phyloP scores from a whole-genome alignment of 2,329 filamentous ascomycete genomes.

The Scedosporium minutisporum region DNA sequence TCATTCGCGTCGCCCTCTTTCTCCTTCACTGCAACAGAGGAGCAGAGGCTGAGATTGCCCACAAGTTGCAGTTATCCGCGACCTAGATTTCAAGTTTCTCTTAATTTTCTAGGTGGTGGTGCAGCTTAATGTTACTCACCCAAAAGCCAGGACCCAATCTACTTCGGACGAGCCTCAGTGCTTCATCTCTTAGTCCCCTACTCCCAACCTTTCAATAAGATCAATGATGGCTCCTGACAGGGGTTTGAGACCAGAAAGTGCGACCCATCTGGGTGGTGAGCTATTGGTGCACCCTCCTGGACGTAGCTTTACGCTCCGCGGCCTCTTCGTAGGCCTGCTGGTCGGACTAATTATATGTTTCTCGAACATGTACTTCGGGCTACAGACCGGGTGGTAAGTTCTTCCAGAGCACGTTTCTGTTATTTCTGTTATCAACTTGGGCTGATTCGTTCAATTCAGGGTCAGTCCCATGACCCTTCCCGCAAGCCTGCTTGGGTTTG shows the following conservation, averaged over 20 bases:
- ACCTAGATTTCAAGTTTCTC: too few species aligned
- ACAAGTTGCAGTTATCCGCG: too few species aligned
- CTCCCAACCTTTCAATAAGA: background rate
- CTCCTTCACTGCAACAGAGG: too few species aligned
- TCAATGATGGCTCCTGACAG: background rate
- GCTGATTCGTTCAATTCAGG: slow-evolving; percentile 3
- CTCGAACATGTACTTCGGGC: slow-evolving; percentile 97
- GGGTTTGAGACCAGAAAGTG: background rate
- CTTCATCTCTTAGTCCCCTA: background rate
- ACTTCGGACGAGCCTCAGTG: background rate
- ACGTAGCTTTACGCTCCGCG: slow-evolving; percentile 76
- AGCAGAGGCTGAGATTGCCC: too few species aligned
- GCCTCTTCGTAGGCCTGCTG: slow-evolving; percentile 65
- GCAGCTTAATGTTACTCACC: too few species aligned
- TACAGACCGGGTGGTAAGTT: slow-evolving; percentile 59
- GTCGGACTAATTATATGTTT: slow-evolving; percentile 91
- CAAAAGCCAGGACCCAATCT: too few species aligned
- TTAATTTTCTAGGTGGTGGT: too few species aligned
- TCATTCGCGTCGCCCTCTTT: too few species aligned
- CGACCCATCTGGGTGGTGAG: background rate
- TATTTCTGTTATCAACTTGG: background rate
- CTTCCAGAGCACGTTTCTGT: background rate
- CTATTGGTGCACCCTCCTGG: slow-evolving; percentile 19
- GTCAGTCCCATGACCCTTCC: slow-evolving; percentile 92
- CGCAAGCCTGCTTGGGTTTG: slow-evolving; percentile 85